These are phyloP conservation scores for Boletus eberwhitei DNA, from an alignment of 768 basidiomycete genomes.

Conservation along the genomic window DNA sequence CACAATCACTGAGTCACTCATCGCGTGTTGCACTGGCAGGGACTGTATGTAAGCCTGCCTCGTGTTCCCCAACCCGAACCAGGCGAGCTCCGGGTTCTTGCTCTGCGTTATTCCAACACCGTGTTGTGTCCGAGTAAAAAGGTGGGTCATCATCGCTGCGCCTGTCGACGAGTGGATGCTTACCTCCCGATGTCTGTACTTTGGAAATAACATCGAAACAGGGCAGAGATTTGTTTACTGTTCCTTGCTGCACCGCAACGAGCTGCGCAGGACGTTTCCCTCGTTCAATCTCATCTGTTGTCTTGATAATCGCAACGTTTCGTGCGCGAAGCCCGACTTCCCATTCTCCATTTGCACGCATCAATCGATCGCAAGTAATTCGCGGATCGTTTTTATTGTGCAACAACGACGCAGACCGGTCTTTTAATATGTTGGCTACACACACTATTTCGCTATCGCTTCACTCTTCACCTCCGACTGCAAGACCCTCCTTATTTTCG, in stretches of 20 bases:
- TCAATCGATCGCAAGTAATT: conserved; percentile 4
- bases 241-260: conserved; percentile 13
- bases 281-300: conserved; percentile 20
- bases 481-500: not conserved
- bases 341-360: conserved; percentile 7
- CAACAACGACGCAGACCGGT: conserved; percentile 2
- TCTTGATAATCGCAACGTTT: conserved; percentile 25
- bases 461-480: not conserved
- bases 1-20: not conserved
- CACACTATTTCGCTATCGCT: conserved; percentile 1
- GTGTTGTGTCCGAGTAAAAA: conserved; percentile 23
- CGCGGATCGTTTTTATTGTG: conserved; percentile 8
- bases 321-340: conserved; percentile 1
- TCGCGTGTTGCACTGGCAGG: conserved; percentile 11
- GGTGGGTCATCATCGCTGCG: conserved; percentile 15
- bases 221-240: conserved; percentile 1
- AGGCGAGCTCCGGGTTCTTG: conserved; percentile 22
- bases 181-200: not conserved
- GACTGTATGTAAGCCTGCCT: conserved; percentile 29
- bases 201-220: not conserved
- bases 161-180: not conserved
- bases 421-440: conserved; percentile 20
- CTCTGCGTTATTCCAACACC: conserved; percentile 22
- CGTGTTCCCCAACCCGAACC: conserved; percentile 28
- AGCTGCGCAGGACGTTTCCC: conserved; percentile 29